phyloP scores from a whole-genome alignment of 805 yeast species.

The Pachysolen tannophilus region DNA sequence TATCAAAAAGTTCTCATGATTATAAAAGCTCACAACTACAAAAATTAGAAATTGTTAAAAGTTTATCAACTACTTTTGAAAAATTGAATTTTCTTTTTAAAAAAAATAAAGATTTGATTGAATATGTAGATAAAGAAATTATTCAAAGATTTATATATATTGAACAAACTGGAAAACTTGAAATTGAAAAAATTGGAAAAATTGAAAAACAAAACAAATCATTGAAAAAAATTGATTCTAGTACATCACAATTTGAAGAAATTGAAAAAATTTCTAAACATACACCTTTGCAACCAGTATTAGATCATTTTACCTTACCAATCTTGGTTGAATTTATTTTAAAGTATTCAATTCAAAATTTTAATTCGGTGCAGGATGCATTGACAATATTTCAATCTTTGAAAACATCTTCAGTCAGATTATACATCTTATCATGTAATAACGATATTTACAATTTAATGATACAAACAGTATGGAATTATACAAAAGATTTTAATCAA shows the following conservation, averaged over 20 bases:
- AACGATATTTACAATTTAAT: conserved; percentile 7
- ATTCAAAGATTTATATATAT: conserved; percentile 1
- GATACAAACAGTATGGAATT: conserved; percentile 3
- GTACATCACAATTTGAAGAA: too few species aligned
- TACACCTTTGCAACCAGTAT: background rate
- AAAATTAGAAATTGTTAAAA: conserved; percentile 3
- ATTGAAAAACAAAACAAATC: background rate
- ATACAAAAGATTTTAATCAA: conserved; percentile 4
- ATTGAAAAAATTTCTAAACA: too few species aligned
- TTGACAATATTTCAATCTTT: conserved; percentile 7
- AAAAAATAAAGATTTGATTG: background rate
- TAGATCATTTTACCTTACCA: conserved; percentile 6
- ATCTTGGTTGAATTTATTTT: conserved; percentile 6
- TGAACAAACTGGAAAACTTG: background rate
- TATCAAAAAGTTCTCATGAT: background rate
- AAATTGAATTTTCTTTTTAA: background rate
- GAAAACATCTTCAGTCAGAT: conserved; percentile 4
- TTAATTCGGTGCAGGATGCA: conserved; percentile 4
- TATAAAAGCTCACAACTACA: conserved; percentile 4
- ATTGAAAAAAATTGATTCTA: background rate
- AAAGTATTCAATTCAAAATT: background rate
- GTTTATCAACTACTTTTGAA: conserved; percentile 3
- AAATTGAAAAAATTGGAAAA: background rate
- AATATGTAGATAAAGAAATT: background rate
- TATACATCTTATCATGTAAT: conserved; percentile 6